These are phyloP conservation scores for Schwanniomyces etchellsii DNA, from an alignment of 1,139 yeast species.

Conservation along the genomic window DNA sequence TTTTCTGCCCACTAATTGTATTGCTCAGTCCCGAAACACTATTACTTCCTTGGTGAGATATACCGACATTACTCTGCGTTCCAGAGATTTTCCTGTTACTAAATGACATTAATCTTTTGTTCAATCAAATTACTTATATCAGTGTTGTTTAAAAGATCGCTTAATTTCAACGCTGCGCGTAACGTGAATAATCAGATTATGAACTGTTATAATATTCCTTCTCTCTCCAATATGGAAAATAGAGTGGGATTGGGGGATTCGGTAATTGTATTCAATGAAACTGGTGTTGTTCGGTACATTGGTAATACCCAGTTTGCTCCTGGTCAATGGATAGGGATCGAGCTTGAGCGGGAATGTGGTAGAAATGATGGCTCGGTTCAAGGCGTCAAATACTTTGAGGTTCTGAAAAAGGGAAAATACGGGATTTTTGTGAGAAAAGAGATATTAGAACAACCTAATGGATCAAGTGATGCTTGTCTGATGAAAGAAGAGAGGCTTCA, in stretches of 20 bases:
- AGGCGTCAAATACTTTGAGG: conserved; percentile 58
- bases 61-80: conserved; percentile 1
- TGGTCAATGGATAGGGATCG: conserved; percentile 79
- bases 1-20: conserved; percentile 13
- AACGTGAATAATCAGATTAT: too few species aligned
- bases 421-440: conserved; percentile 57
- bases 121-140: background rate
- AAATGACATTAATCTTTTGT: background rate
- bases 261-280: conserved; percentile 35
- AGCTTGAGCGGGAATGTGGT: conserved; percentile 58
- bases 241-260: conserved; percentile 26
- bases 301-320: conserved; percentile 56
- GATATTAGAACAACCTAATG: conserved; percentile 8
- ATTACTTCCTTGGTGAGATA: conserved; percentile 12
- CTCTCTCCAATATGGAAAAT: too few species aligned
- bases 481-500: background rate
- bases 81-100: background rate
- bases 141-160: too few species aligned
- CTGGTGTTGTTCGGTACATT: conserved; percentile 42
- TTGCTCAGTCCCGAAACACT: conserved; percentile 8
- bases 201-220: too few species aligned
- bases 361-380: conserved; percentile 76
- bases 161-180: too few species aligned
- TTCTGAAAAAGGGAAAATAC: conserved; percentile 31
- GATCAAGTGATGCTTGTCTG: too few species aligned